phyloP scores from a whole-genome alignment of 2,329 filamentous ascomycete species.

The Thelonectria rubi region DNA sequence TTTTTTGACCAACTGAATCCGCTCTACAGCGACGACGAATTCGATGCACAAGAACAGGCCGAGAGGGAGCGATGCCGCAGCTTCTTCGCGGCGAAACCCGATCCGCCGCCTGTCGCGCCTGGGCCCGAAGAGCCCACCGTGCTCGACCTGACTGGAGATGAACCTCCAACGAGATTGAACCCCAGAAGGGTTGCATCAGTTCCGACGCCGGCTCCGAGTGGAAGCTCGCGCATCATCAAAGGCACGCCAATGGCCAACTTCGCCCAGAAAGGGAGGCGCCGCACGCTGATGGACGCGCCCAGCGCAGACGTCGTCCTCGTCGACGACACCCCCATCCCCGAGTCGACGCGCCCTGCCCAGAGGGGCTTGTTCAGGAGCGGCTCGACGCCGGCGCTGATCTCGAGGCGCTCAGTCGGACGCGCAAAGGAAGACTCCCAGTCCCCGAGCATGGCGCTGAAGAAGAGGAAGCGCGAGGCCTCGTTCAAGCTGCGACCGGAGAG shows the following conservation, averaged over 20 bases:
- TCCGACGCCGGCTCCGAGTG: constrained; percentile 25
- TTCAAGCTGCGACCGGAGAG: constrained; percentile 59
- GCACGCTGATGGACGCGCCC: constrained; percentile 31
- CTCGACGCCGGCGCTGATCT: constrained; percentile 44
- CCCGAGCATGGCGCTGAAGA: constrained; percentile 45
- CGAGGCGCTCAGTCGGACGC: constrained; percentile 22
- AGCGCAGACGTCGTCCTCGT: constrained; percentile 34
- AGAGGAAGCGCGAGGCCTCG: constrained; percentile 56
- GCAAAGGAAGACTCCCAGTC: constrained; percentile 39
- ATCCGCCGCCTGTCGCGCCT: constrained; percentile 3
- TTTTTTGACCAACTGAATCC: constrained; percentile 57
- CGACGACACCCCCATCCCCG: constrained; percentile 44
- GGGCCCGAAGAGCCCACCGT: constrained; percentile 19
- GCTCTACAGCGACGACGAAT: constrained; percentile 46
- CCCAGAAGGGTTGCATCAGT: constrained; percentile 35
- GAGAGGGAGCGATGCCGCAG: constrained; percentile 43
- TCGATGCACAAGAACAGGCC: constrained; percentile 45
- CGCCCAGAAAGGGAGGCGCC: constrained; percentile 34
- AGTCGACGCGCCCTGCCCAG: constrained; percentile 32
- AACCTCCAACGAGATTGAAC: constrained; percentile 27
- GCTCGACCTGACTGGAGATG: constrained; percentile 30
- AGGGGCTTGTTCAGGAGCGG: constrained; percentile 39
- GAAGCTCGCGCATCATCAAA: constrained; percentile 38
- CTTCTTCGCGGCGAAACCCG: constrained; percentile 41
- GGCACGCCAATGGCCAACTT: constrained; percentile 42